Base-by-base conservation (phyloP, 306 rosid genomes). In the Vigna trinervia region DNA sequence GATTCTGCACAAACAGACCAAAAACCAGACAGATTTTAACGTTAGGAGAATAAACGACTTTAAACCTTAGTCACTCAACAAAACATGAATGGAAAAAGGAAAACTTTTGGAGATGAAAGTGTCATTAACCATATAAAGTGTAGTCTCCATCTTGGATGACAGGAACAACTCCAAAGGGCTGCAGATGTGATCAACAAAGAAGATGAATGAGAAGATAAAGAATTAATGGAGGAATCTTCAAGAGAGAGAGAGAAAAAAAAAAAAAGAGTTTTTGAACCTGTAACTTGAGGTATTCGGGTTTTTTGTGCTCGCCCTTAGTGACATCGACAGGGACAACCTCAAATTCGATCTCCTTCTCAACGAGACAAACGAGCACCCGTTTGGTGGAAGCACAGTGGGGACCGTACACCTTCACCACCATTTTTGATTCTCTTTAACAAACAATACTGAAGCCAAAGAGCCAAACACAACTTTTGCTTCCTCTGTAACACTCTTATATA, bases 351-450 rank as follows among this genome's bases (percentile, higher is more conserved):
- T 62, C 74, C 81, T 87, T 87, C 81, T 84, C 88, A 54, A 82
- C 5, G 12, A 81, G 56, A 66, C 83, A 75, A 51, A 87, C 79
- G 8, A 87, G 61, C 19, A 76, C 86, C 6, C 83, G 73, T 52
- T 84, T 84, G 4, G 88, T 1, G 4, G 85, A n/a, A 65, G 85
- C 88, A 63, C 62, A 84, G 20, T 12, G 11, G 0, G 90, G 90
- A 45, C 86, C 86, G 17, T 82, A 84, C 61, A 87, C 81, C 83
- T 84, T 87, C 68, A 84, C 88, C 23, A 73, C 86, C 90, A 87
- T 87, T 56, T 73, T 87, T 43, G 22, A 60, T 78, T 83, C 76
- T 65, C 36, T 72, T n/a, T 0, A 6, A 36, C 12, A 72, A 3
- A 12, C 14, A 45, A 12, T 5, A 45, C 13, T 12, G 50, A 45